phyloP scores from a whole-genome alignment of 768 basidiomycete genomes.

The Termitomyces eurrhizus region DNA sequence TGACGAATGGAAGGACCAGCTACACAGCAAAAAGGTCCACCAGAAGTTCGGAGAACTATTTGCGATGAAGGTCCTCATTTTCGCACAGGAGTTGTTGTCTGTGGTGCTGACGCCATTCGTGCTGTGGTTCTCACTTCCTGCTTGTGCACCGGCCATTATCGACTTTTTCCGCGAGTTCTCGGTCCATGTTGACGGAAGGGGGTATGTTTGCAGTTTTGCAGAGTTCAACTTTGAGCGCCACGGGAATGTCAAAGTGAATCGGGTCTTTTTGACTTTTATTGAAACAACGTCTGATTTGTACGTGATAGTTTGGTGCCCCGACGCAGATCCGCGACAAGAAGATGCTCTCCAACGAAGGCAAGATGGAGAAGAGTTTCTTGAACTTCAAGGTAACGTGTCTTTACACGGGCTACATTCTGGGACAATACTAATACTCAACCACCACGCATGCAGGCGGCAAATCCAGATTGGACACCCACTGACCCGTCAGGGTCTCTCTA shows the following conservation, averaged over 20 bases:
- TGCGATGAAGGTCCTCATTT: conserved; percentile 86
- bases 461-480: conserved; percentile 92
- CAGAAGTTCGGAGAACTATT: conserved; percentile 90
- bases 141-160: conserved; percentile 85
- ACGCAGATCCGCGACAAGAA: conserved; percentile 61
- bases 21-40: conserved; percentile 93
- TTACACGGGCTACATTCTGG: not conserved
- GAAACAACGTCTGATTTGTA: not conserved
- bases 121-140: conserved; percentile 88
- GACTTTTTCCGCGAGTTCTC: conserved; percentile 99
- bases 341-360: conserved; percentile 86
- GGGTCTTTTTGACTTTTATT: not conserved
- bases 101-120: conserved; percentile 94
- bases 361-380: conserved; percentile 98
- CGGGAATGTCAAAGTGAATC: conserved; percentile 76
- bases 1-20: conserved; percentile 80
- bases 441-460: conserved; percentile 60
- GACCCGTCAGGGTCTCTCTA: conserved; percentile 92
- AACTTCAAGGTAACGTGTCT: conserved; percentile 69
- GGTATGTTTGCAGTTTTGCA: conserved; percentile 97
- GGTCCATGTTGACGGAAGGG: conserved; percentile 93
- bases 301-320: conserved; percentile 78
- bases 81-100: conserved; percentile 83
- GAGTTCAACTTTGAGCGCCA: conserved; percentile 97
- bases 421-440: not conserved